Percentiles rank a stretch among this genome's conserved stretches.
Conservation (phyloP, 2,329 filamentous ascomycete genomes). For the Chrysosporium queenslandicum region DNA sequence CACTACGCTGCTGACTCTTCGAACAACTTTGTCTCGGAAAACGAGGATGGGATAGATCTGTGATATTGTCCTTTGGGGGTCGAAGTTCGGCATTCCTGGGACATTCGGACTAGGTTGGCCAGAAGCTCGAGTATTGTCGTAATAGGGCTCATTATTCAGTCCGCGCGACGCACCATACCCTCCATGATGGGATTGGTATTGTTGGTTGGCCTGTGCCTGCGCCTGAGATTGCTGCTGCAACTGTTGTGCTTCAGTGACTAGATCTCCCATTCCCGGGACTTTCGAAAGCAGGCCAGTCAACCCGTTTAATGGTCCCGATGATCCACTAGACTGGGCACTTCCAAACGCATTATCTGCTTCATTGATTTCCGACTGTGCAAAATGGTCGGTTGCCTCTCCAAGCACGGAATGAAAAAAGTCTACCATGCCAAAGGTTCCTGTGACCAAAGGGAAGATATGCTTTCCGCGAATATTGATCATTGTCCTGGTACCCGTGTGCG, state of each 20-base stretch:
- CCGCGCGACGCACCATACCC: slow-evolving; percentile 21
- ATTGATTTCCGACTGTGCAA: slow-evolving; percentile 74
- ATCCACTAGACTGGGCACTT: slow-evolving; percentile 50
- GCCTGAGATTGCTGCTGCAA: slow-evolving; percentile 53
- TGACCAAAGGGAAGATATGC: slow-evolving; percentile 63
- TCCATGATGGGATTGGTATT: slow-evolving; percentile 26
- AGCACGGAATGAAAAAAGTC: slow-evolving; percentile 73
- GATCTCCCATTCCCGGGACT: slow-evolving; percentile 61
- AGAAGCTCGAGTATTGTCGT: slow-evolving; percentile 4
- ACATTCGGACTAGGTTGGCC: slow-evolving; percentile 39
- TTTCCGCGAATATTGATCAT: slow-evolving; percentile 57
- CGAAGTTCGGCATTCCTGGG: slow-evolving; percentile 68
- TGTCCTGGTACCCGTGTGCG: slow-evolving; percentile 59
- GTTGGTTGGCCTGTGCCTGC: slow-evolving; percentile 52
- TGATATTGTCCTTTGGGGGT: slow-evolving; percentile 62
- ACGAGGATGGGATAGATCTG: slow-evolving; percentile 92
- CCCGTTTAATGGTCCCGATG: slow-evolving; percentile 41
- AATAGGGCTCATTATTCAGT: slow-evolving; percentile 13
- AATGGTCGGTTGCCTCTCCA: slow-evolving; percentile 70
- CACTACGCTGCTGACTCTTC: slow-evolving; percentile 71
- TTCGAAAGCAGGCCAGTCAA: slow-evolving; percentile 66
- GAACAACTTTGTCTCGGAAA: slow-evolving; percentile 90
- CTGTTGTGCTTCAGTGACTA: slow-evolving; percentile 55
- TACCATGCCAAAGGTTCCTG: slow-evolving; percentile 63
- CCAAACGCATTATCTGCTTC: slow-evolving; percentile 67